These are phyloP conservation scores for Cadophora sp. DNA, from an alignment of 2,329 filamentous ascomycete genomes.

Conservation along the genomic window DNA sequence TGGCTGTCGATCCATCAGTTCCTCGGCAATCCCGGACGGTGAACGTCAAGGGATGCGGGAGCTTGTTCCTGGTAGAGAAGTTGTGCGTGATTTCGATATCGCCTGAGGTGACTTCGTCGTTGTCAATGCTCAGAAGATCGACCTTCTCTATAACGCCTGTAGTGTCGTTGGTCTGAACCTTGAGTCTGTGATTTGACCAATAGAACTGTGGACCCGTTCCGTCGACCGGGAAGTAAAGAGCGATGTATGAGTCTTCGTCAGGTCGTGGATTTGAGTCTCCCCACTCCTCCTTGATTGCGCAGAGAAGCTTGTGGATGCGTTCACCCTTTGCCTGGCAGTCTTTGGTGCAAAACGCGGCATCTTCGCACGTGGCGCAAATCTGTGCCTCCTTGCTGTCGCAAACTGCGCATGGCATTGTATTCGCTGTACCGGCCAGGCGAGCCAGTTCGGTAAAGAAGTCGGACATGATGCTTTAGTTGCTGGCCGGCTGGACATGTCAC, in stretches of 20 bases:
- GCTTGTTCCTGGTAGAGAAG: neutral
- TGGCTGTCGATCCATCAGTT: neutral
- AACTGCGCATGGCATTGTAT: neutral
- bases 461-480: neutral
- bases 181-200: slow-evolving; percentile 4
- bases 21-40: neutral
- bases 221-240: neutral
- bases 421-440: neutral
- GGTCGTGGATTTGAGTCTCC: neutral
- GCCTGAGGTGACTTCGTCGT: neutral
- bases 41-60: neutral
- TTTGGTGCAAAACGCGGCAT: neutral
- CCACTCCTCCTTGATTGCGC: neutral
- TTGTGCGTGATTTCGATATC: neutral
- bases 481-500: neutral
- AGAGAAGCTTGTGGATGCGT: slow-evolving; percentile 5
- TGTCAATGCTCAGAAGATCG: neutral
- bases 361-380: neutral
- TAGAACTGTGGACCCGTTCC: neutral
- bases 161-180: neutral
- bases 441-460: neutral
- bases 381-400: slow-evolving; percentile 3
- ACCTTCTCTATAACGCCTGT: neutral
- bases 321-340: neutral
- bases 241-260: neutral